Percentiles rank a stretch among this genome's conserved stretches.
phyloP scores from a whole-genome alignment of 768 basidiomycete genomes.

The Tephrocybe sp. region DNA sequence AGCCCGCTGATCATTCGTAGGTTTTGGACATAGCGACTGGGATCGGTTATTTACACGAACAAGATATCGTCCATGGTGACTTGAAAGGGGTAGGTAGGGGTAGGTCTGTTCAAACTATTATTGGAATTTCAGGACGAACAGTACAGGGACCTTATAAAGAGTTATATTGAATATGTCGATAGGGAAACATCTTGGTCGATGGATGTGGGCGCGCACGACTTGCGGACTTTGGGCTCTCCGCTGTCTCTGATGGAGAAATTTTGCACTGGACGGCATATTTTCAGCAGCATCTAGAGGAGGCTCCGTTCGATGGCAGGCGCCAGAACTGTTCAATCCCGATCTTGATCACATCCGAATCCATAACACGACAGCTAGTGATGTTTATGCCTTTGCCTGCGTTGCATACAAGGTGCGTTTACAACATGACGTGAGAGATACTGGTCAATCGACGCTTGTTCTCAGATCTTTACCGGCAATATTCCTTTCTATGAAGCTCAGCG shows the following conservation, averaged over 20 bases:
- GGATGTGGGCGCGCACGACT: conserved; percentile 16
- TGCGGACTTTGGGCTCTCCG: conserved; percentile 24
- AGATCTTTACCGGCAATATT: conserved; percentile 20
- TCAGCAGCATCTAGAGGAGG: conserved; percentile 12
- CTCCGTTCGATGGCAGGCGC: conserved; percentile 21
- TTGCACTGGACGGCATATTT: conserved; percentile 13
- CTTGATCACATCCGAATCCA: conserved; percentile 2
- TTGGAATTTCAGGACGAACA: too few relatives aligned
- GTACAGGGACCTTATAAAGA: background rate
- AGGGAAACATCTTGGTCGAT: conserved; percentile 25
- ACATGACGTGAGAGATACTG: background rate
- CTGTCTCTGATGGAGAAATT: conserved; percentile 16
- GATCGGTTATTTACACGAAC: conserved; percentile 30
- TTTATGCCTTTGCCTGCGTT: conserved; percentile 19
- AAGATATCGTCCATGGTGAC: conserved; percentile 42
- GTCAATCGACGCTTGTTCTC: background rate
- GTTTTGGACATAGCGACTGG: conserved; percentile 31
- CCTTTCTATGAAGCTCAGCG: conserved; percentile 21
- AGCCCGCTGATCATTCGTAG: conserved; percentile 14
- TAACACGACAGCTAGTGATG: conserved; percentile 17
- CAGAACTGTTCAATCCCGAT: conserved; percentile 16
- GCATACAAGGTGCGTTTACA: conserved; percentile 18
- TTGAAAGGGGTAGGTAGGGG: conserved; percentile 36
- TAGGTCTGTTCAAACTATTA: too few relatives aligned
- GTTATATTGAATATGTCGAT: background rate